Evolutionary conservation across 257 asterid genomes (phyloP).

Genomic region (Apocynum venetum): DNA sequence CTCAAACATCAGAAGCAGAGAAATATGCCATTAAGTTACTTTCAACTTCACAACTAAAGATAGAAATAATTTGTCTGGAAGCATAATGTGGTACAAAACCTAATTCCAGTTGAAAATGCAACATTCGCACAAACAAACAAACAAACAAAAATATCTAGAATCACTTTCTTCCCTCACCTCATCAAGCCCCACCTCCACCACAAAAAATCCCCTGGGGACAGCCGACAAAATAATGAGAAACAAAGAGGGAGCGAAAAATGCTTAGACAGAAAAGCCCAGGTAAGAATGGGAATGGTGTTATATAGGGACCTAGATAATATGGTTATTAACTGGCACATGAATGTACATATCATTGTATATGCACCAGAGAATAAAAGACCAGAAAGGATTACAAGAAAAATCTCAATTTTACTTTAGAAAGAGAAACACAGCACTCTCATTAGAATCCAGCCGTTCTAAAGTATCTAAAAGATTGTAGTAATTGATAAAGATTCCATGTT

Average conservation of each 20-base stretch:
- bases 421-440: background rate
- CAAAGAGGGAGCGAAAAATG: no score
- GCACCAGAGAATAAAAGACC: background rate
- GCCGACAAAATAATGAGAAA: no score
- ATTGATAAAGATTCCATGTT: background rate
- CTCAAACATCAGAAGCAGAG: background rate
- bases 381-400: background rate
- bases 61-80: background rate
- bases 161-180: no score
- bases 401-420: background rate
- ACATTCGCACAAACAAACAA: background rate
- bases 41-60: background rate
- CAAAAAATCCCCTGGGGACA: no score
- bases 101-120: background rate
- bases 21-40: background rate
- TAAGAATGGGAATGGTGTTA: background rate
- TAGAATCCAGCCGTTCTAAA: background rate
- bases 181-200: no score
- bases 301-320: background rate
- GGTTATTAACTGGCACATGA: background rate
- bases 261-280: no score
- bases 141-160: background rate
- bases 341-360: background rate
- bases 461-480: background rate
- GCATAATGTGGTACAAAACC: background rate